These are phyloP conservation scores for Pezicula neosporulosa DNA, from an alignment of 2,329 filamentous ascomycete genomes.

Conservation along the genomic window DNA sequence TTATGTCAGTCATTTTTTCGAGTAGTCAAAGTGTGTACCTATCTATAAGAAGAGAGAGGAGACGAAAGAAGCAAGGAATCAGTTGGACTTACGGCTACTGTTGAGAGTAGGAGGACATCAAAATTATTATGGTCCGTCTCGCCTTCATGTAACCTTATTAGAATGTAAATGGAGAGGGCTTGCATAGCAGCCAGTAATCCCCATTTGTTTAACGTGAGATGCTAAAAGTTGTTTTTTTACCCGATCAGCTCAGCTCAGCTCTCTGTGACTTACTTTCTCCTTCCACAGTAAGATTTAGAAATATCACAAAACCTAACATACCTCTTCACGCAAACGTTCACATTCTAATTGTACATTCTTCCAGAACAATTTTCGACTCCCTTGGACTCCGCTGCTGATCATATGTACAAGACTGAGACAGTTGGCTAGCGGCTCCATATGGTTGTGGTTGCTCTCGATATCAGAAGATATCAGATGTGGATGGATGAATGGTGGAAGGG, in stretches of 20 bases:
- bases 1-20: constrained; percentile 9
- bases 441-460: constrained; percentile 15
- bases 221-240: no score
- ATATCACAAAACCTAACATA: constrained; percentile 19
- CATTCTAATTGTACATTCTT: constrained; percentile 40
- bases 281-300: no score
- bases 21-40: no score
- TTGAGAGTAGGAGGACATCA: constrained; percentile 33
- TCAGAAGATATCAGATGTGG: constrained; percentile 23
- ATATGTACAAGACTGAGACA: constrained; percentile 39
- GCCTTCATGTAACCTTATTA: constrained; percentile 39
- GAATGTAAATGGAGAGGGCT: constrained; percentile 39
- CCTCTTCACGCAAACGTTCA: constrained; percentile 33
- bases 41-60: no score
- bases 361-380: constrained; percentile 40
- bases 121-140: constrained; percentile 39
- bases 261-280: no score
- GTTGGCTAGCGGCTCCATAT: constrained; percentile 35
- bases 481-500: constrained; percentile 41
- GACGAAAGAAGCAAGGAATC: constrained; percentile 1
- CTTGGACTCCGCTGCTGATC: constrained; percentile 29
- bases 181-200: constrained; percentile 39
- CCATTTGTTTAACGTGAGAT: constrained; percentile 30
- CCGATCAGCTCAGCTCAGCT: no score
- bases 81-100: constrained; percentile 29